Base-by-base conservation (phyloP, 768 basidiomycete genomes). In the Amanita jacksonii region DNA sequence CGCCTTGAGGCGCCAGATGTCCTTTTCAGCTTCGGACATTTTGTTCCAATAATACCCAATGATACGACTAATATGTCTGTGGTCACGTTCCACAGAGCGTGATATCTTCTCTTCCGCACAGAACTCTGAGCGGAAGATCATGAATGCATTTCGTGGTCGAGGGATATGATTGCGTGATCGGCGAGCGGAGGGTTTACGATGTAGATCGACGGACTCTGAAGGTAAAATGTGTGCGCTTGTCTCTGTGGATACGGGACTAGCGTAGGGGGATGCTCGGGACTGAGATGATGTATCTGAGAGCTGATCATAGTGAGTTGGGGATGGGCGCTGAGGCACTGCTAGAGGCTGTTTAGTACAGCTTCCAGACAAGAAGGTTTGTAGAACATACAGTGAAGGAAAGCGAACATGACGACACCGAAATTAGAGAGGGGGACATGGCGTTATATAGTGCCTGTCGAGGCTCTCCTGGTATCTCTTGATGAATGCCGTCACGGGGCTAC, bases 71-170 rank as follows among this genome's bases (percentile, higher is more conserved):
- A 79, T 74, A 46, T 75, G 70, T 23, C 76, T 64, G 52, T 78
- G 72, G 54, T 80, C 74, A 49, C 64, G 67, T 53, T 80, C 77
- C 50, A 77, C 62, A 15, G 54, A 58, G n/a, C 64, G 61, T 39
- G 51, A 57, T 47, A 76, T 66, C 48, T 70, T 74, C 32, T 72
- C 67, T 5, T 68, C 66, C 3, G 72, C 69, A 31, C 74, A 73
- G 40, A 81, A 77, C 44, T 71, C 74, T 19, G 74, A 79, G 16
- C 78, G 70, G 57, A 73, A 81, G 56, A 80, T 70, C 67, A 81
- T 87, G 69, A 90, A 93, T 8, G 87, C 81, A 55, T 92, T 93
- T 44, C 83, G 72, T 1, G 89, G 89, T 10, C 88, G 79, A 24
- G 78, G 79, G 28, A 89, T 74, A 56, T 79, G 79, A 27, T 67